Percentiles rank a stretch among this genome's conserved stretches.
Conservation (phyloP, 495 filamentous ascomycete species). For the Cercophora samala region DNA sequence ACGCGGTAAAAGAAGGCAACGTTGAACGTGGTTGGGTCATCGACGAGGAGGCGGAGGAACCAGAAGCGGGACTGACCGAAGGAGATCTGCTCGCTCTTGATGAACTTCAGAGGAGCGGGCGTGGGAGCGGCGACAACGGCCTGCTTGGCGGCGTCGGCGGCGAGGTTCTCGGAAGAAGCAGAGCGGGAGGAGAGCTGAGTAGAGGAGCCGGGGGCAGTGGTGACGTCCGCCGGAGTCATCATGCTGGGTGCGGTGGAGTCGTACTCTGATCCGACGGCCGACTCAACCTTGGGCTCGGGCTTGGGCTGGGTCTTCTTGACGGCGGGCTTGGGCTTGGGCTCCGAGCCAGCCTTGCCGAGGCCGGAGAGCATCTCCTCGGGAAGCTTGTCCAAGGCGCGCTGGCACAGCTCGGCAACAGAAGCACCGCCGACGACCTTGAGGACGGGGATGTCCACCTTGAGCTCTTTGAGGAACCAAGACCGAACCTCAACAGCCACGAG, state of each 20-base stretch:
- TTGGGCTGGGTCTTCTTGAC: not conserved
- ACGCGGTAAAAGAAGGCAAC: conserved; percentile 27
- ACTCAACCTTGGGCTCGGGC: not conserved
- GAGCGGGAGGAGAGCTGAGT: not conserved
- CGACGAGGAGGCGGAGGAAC: conserved; percentile 39
- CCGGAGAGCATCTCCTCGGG: not conserved
- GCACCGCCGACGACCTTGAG: conserved; percentile 46
- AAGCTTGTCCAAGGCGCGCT: conserved; percentile 15
- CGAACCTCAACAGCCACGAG: conserved; percentile 45
- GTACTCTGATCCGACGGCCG: not conserved
- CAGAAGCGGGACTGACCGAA: conserved; percentile 47
- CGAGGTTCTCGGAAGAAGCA: not conserved
- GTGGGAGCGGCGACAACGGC: not conserved
- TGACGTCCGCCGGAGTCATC: not conserved
- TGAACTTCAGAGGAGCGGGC: not conserved
- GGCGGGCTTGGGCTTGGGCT: not conserved
- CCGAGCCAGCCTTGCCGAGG: conserved; percentile 1
- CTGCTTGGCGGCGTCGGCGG: not conserved
- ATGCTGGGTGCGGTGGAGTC: not conserved
- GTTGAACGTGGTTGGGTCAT: conserved; percentile 40
- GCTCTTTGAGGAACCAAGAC: conserved; percentile 42
- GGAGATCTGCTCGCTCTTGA: conserved; percentile 22
- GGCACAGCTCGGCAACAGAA: conserved; percentile 32
- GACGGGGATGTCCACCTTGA: conserved; percentile 44
- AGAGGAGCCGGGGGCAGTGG: not conserved